Evolutionary conservation across 768 basidiomycete species (phyloP).

Genomic region (Naganishia antarctica): DNA sequence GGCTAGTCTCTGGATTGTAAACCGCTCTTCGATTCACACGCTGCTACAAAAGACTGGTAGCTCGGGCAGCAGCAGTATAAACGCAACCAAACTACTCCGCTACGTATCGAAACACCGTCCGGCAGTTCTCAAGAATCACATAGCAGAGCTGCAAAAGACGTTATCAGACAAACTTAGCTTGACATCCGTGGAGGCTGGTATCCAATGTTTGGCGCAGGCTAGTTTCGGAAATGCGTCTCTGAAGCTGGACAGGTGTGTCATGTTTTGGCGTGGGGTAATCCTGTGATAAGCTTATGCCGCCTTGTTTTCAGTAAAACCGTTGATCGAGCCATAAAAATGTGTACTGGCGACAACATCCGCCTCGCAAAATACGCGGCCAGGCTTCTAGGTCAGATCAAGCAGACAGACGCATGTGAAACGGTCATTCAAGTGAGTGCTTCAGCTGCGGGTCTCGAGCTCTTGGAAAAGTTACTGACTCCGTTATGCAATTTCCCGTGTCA

Average conservation of each 20-base stretch:
- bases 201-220: conserved; percentile 72
- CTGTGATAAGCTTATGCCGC: conserved; percentile 1
- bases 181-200: conserved; percentile 60
- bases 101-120: conserved; percentile 73
- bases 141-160: conserved; percentile 68
- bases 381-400: conserved; percentile 60
- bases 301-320: conserved; percentile 57
- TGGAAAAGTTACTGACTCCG: neutral
- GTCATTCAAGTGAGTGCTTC: conserved; percentile 61
- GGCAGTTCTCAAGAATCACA: conserved; percentile 65
- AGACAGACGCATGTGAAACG: conserved; percentile 55
- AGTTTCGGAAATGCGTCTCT: conserved; percentile 1
- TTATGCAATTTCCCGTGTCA: neutral
- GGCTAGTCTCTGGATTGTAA: conserved; percentile 67
- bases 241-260: conserved; percentile 12
- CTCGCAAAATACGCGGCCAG: conserved; percentile 84
- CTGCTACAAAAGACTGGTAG: conserved; percentile 60
- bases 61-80: conserved; percentile 22
- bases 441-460: neutral
- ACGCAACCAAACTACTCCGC: conserved; percentile 37
- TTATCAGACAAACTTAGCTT: conserved; percentile 59
- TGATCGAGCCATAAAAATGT: conserved; percentile 62
- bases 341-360: conserved; percentile 58
- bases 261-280: neutral
- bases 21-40: conserved; percentile 76